These are phyloP conservation scores for Fraxinus sp. DNA, from an alignment of 305 asterid genomes.

Conservation along the genomic window DNA sequence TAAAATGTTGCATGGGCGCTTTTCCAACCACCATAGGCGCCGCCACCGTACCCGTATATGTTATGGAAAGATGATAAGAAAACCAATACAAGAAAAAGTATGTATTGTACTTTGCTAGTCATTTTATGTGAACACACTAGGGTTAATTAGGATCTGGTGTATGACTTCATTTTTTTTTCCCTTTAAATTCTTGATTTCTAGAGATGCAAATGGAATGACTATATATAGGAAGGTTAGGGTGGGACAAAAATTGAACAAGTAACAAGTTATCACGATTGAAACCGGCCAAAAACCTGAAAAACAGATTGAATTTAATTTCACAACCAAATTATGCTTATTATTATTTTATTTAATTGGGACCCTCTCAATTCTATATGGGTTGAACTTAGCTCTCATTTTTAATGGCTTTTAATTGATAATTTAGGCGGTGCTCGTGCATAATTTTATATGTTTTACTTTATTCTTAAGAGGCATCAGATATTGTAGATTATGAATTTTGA, in stretches of 20 bases:
- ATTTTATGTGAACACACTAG: conserved; percentile 5
- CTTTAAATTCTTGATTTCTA: background rate
- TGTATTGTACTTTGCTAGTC: conserved; percentile 14
- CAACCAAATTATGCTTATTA: background rate
- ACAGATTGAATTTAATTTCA: too few species aligned
- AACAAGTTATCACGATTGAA: conserved; percentile 17
- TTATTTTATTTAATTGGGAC: background rate
- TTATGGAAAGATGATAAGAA: conserved; percentile 23
- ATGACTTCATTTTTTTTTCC: background rate
- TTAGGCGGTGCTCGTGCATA: conserved; percentile 11
- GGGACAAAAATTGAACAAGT: background rate
- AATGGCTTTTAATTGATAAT: conserved; percentile 14
- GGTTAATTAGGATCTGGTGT: background rate
- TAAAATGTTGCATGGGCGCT: conserved; percentile 57
- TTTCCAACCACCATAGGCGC: conserved; percentile 38
- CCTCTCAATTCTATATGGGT: conserved; percentile 3
- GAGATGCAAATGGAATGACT: conserved; percentile 21
- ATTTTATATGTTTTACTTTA: background rate
- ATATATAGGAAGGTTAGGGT: conserved; percentile 27
- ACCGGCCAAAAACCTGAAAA: conserved; percentile 9
- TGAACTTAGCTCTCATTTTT: conserved; percentile 1
- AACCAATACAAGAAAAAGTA: conserved; percentile 18
- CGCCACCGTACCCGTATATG: conserved; percentile 11
- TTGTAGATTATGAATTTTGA: background rate
- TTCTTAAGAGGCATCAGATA: too few species aligned